Conservation (phyloP, 1,139 yeast genomes). For the Magnusiomyces fungicola region DNA sequence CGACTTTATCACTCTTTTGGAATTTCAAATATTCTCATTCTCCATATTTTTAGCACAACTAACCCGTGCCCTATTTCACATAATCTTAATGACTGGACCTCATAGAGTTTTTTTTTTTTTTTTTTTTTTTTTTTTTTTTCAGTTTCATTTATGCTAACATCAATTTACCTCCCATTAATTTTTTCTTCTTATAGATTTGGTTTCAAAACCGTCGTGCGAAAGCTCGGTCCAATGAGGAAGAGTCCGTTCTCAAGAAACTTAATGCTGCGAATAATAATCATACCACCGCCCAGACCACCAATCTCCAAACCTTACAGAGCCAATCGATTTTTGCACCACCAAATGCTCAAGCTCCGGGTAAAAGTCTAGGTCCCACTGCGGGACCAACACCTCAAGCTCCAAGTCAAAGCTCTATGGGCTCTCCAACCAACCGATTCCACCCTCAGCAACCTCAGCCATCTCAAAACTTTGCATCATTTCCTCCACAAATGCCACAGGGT, state of each 20-base stretch:
- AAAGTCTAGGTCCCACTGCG: too few relatives aligned
- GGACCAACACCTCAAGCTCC: too few relatives aligned
- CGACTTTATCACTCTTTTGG: too few relatives aligned
- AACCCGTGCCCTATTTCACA: too few relatives aligned
- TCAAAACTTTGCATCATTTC: background rate
- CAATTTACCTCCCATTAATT: background rate
- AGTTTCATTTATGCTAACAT: background rate
- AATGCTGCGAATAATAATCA: conserved; percentile 6
- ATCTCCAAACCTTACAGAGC: conserved; percentile 1
- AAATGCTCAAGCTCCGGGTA: too few relatives aligned
- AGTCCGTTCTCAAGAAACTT: conserved; percentile 14
- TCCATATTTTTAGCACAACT: too few relatives aligned
- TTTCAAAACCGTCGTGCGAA: conserved; percentile 30
- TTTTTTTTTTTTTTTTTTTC: background rate
- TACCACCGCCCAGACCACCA: too few relatives aligned
- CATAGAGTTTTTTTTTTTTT: background rate
- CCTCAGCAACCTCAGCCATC: background rate
- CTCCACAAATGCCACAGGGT: background rate
- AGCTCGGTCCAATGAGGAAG: conserved; percentile 22
- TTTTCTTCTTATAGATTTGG: conserved; percentile 21
- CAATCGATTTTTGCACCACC: too few relatives aligned
- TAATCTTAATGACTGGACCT: background rate
- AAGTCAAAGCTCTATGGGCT: too few relatives aligned
- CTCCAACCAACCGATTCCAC: background rate
- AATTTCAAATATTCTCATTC: too few relatives aligned